Evolutionary conservation across 2,329 filamentous ascomycete species (phyloP).

Genomic region (Paecilomyces sp.): DNA sequence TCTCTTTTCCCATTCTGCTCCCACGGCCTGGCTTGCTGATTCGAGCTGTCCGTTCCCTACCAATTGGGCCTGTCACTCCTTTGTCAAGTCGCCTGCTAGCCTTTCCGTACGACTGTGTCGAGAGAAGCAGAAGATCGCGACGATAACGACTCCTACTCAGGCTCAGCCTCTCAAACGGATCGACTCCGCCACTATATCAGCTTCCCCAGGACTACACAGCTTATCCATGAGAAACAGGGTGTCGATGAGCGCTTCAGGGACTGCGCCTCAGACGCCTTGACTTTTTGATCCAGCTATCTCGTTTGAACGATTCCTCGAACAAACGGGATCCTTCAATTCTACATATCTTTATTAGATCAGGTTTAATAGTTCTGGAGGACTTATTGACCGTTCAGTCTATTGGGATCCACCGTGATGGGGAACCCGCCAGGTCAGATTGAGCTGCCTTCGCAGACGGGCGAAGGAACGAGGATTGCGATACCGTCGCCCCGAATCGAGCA

Average conservation of each 20-base stretch:
- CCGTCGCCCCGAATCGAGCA: conserved; percentile 66
- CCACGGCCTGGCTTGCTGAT: conserved; percentile 5
- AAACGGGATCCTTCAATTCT: background rate
- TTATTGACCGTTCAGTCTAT: background rate
- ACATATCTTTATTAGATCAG: background rate
- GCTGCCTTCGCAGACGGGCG: conserved; percentile 51
- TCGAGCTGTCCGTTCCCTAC: conserved; percentile 7
- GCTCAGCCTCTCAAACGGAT: background rate
- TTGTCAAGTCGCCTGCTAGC: conserved; percentile 9
- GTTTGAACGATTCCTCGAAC: background rate
- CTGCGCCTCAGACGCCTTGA: background rate
- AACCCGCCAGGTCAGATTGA: conserved; percentile 54
- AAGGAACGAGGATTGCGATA: conserved; percentile 49
- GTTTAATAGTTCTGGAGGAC: background rate
- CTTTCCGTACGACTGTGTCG: background rate
- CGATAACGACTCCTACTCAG: background rate
- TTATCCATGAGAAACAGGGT: background rate
- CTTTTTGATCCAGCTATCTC: background rate
- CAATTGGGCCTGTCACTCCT: conserved; percentile 13
- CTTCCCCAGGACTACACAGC: background rate
- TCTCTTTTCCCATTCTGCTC: background rate
- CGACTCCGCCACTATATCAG: background rate
- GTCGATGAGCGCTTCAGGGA: background rate
- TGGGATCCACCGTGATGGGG: conserved; percentile 36
- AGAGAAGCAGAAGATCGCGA: background rate